A percentile compares a stretch with the other conserved stretches of the same genome.
Evolutionary conservation across 352 stramenopile species (phyloP).

Genomic region (Globisporangium nodosum): DNA sequence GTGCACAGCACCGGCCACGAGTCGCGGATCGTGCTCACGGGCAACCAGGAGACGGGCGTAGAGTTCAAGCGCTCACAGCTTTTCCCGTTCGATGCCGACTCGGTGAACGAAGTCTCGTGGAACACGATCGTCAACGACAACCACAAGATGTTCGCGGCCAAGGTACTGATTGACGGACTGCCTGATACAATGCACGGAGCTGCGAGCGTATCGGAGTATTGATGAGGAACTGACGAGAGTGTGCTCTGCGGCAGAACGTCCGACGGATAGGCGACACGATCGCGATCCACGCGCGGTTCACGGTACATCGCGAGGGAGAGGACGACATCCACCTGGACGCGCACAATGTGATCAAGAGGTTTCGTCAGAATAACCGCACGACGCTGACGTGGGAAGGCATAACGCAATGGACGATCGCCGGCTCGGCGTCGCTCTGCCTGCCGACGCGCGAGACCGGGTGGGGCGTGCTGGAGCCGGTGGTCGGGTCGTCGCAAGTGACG

Average conservation of each 20-base stretch:
- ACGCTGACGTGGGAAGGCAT: slow-evolving; percentile 9
- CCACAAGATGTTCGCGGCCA: background rate
- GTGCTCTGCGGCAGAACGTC: background rate
- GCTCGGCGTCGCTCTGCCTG: background rate
- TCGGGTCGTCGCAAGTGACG: background rate
- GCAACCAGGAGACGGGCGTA: slow-evolving; percentile 5
- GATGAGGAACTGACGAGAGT: background rate
- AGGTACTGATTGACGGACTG: background rate
- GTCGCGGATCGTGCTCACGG: slow-evolving; percentile 8
- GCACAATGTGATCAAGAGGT: slow-evolving; percentile 10
- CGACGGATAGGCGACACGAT: slow-evolving; percentile 3
- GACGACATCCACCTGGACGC: slow-evolving; percentile 5
- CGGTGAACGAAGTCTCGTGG: slow-evolving; percentile 8
- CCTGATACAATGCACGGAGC: too few species aligned
- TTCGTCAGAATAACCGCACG: background rate
- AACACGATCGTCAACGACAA: slow-evolving; percentile 4
- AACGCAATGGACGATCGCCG: slow-evolving; percentile 8
- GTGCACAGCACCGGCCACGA: background rate
- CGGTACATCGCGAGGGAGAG: slow-evolving; percentile 4
- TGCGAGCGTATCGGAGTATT: too few species aligned
- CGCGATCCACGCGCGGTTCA: slow-evolving; percentile 5
- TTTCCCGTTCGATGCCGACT: slow-evolving; percentile 6
- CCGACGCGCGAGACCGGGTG: slow-evolving; percentile 11
- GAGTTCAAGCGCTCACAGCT: slow-evolving; percentile 9
- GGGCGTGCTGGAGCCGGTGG: slow-evolving; percentile 3